Percentiles rank a stretch among this genome's conserved stretches.
phyloP scores from a whole-genome alignment of 2,329 filamentous ascomycete species.

The Teratosphaeria zuluensis region DNA sequence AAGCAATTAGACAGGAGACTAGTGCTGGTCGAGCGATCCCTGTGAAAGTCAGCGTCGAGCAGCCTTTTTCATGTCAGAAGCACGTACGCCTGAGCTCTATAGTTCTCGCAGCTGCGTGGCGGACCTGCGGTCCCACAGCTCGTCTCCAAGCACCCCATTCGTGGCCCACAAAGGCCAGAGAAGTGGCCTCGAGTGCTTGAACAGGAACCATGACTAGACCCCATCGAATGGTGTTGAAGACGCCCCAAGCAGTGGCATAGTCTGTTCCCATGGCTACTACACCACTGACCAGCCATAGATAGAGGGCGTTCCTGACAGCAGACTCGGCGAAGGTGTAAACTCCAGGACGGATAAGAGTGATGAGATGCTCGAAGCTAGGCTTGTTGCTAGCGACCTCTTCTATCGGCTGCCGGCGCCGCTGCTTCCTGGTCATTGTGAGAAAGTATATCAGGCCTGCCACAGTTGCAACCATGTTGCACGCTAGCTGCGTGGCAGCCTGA shows the following conservation, averaged over 20 bases:
- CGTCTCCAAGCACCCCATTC: slow-evolving; percentile 46
- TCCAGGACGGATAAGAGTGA: slow-evolving; percentile 47
- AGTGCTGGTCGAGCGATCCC: slow-evolving; percentile 45
- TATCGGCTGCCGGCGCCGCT: background rate
- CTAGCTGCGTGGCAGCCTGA: slow-evolving; percentile 54
- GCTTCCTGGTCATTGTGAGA: slow-evolving; percentile 32
- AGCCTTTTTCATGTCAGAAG: background rate
- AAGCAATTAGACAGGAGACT: slow-evolving; percentile 42
- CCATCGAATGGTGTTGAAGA: slow-evolving; percentile 64
- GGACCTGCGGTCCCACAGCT: slow-evolving; percentile 9
- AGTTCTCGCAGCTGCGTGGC: slow-evolving; percentile 8
- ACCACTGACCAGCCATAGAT: slow-evolving; percentile 58
- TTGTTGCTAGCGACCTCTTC: background rate
- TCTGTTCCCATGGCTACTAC: slow-evolving; percentile 54
- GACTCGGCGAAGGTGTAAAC: slow-evolving; percentile 54
- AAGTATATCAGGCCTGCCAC: slow-evolving; percentile 53
- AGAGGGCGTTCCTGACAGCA: slow-evolving; percentile 57
- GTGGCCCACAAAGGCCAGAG: slow-evolving; percentile 57
- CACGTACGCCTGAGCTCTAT: slow-evolving; percentile 9
- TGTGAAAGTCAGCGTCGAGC: slow-evolving; percentile 2
- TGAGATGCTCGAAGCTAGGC: slow-evolving; percentile 38
- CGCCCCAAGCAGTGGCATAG: slow-evolving; percentile 63
- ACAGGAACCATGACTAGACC: slow-evolving; percentile 66
- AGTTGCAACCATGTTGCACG: slow-evolving; percentile 50
- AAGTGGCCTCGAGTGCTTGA: slow-evolving; percentile 54